These are phyloP conservation scores for Cladorrhinum samala DNA, from an alignment of 495 filamentous ascomycete species.

Conservation along the genomic window DNA sequence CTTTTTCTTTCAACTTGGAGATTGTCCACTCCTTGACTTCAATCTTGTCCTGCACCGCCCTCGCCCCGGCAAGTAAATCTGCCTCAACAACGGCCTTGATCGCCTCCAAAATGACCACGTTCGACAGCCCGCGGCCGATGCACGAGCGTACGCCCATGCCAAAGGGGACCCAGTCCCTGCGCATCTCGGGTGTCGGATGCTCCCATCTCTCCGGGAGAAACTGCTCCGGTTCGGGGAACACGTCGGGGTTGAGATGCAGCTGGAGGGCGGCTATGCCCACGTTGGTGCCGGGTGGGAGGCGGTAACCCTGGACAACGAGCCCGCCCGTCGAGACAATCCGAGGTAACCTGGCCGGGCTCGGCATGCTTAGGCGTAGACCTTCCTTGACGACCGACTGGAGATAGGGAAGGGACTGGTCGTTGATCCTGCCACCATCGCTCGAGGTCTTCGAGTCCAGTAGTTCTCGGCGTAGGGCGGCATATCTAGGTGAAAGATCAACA, in stretches of 20 bases:
- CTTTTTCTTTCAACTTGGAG: neutral
- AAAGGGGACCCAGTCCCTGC: slow-evolving; percentile 1
- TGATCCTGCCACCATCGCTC: too few relatives aligned
- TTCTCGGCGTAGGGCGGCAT: slow-evolving; percentile 2
- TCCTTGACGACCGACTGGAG: slow-evolving; percentile 3
- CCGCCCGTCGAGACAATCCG: neutral
- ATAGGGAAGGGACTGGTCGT: slow-evolving; percentile 4
- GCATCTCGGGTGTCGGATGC: slow-evolving; percentile 7
- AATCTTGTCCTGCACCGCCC: slow-evolving; percentile 6
- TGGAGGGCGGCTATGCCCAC: slow-evolving; percentile 1
- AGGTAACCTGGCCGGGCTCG: slow-evolving; percentile 4
- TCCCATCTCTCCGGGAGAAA: slow-evolving; percentile 7
- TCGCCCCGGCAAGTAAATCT: slow-evolving; percentile 1
- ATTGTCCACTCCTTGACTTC: slow-evolving; percentile 6
- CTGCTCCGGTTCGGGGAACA: slow-evolving; percentile 4
- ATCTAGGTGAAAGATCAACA: slow-evolving; percentile 3
- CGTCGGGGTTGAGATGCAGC: slow-evolving; percentile 5
- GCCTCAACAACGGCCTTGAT: neutral
- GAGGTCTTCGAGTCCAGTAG: neutral
- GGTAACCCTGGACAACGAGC: neutral
- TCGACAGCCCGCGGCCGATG: neutral
- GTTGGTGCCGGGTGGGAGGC: slow-evolving; percentile 3
- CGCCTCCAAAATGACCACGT: neutral
- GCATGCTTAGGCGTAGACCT: slow-evolving; percentile 4
- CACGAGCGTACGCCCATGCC: slow-evolving; percentile 1